A percentile compares a stretch with the other conserved stretches of the same genome.
Conservation (phyloP, 352 stramenopile genomes). For the Blastocystis sp. region DNA sequence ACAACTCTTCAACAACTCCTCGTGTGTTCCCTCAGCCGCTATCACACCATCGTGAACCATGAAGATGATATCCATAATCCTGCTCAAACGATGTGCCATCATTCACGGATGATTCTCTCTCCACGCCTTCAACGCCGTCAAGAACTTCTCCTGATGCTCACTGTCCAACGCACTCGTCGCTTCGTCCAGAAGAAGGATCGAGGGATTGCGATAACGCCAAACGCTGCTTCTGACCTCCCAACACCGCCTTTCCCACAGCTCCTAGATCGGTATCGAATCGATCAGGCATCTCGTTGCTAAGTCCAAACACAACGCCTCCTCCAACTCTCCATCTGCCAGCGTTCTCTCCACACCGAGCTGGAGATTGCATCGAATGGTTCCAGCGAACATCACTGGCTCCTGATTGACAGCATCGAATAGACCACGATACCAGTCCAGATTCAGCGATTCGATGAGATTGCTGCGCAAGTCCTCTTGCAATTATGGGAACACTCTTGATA, state of each 20-base stretch:
- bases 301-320: slow-evolving; percentile 61
- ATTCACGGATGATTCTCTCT: no score
- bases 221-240: slow-evolving; percentile 75
- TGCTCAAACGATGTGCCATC: no score
- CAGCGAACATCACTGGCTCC: slow-evolving; percentile 78
- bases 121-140: no score
- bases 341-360: slow-evolving; percentile 66
- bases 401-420: slow-evolving; percentile 75
- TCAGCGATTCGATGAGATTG: no score
- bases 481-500: no score
- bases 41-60: no score
- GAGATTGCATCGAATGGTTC: slow-evolving; percentile 69
- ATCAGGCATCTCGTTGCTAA: slow-evolving; percentile 61
- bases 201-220: slow-evolving; percentile 72
- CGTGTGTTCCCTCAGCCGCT: no score
- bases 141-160: no score
- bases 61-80: no score
- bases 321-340: slow-evolving; percentile 68
- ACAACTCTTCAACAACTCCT: no score
- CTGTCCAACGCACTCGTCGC: no score
- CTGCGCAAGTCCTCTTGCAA: no score
- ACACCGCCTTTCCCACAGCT: slow-evolving; percentile 70
- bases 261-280: slow-evolving; percentile 67
- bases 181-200: slow-evolving; percentile 72
- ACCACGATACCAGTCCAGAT: slow-evolving; percentile 62